phyloP scores from a whole-genome alignment of 768 basidiomycete genomes.

The Tylopilus plumbeoviolaceoides region DNA sequence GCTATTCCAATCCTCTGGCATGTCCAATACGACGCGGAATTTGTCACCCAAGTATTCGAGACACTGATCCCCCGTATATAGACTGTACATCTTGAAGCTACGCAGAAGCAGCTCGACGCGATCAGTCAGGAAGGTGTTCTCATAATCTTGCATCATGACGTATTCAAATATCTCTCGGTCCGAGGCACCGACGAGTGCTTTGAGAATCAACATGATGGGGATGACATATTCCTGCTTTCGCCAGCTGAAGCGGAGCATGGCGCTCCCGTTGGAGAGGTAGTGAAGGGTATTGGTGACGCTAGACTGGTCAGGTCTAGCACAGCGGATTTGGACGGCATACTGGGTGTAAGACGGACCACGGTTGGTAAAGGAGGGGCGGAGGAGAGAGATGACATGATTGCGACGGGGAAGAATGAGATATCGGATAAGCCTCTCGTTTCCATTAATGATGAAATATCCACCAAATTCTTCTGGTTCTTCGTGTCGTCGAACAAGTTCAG shows the following conservation, averaged over 20 bases:
- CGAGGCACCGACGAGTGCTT: conserved; percentile 85
- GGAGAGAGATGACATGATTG: conserved; percentile 90
- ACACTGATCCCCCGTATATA: conserved; percentile 87
- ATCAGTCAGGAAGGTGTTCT: conserved; percentile 96
- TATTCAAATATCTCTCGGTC: conserved; percentile 98
- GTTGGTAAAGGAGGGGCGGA: conserved; percentile 86
- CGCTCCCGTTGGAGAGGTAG: conserved; percentile 92
- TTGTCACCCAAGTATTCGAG: conserved; percentile 95
- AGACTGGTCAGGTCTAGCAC: conserved; percentile 90
- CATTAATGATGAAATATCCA: conserved; percentile 98
- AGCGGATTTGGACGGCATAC: conserved; percentile 93
- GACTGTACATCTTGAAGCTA: conserved; percentile 89
- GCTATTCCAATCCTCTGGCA: conserved; percentile 94
- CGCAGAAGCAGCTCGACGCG: conserved; percentile 91
- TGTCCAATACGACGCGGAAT: conserved; percentile 85
- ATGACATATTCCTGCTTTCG: conserved; percentile 98
- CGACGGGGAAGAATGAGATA: conserved; percentile 95
- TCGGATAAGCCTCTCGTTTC: conserved; percentile 97
- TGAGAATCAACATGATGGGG: conserved; percentile 94
- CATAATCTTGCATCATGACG: conserved; percentile 93
- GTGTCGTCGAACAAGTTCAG: conserved; percentile 81
- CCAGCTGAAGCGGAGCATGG: conserved; percentile 97
- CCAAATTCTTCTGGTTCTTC: conserved; percentile 99
- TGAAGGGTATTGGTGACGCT: conserved; percentile 95
- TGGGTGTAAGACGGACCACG: conserved; percentile 94